Percentiles rank a stretch among this genome's conserved stretches.
phyloP scores from a whole-genome alignment of 2,329 filamentous ascomycete species.

The Uncinocarpus reesii region DNA sequence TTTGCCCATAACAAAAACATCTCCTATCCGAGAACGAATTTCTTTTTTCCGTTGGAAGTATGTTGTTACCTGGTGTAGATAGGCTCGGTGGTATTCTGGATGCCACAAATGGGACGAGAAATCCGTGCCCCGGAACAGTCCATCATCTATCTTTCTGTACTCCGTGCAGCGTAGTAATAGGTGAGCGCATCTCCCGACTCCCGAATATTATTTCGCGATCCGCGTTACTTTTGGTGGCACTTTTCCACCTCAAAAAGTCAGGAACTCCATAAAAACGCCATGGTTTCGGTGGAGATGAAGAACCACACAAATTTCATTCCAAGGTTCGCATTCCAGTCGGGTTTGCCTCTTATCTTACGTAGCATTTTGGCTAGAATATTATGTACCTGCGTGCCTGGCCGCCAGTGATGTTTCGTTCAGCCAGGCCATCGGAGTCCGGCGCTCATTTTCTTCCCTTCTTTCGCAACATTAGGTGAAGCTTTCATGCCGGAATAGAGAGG shows the following conservation, averaged over 20 bases:
- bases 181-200: too few species aligned
- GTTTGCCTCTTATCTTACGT: neutral
- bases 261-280: neutral
- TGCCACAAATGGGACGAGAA: neutral
- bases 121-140: neutral
- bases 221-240: too few species aligned
- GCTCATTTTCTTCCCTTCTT: neutral
- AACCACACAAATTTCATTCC: neutral
- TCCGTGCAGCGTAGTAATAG: neutral
- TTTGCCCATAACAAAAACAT: too few species aligned
- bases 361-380: neutral
- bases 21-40: neutral
- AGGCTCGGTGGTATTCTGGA: neutral
- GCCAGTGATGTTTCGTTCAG: neutral
- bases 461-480: neutral
- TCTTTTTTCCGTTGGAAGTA: neutral
- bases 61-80: slow-evolving; percentile 1
- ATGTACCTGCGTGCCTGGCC: neutral
- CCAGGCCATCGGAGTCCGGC: neutral
- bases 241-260: neutral
- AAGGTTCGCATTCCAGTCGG: neutral
- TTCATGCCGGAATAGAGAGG: neutral
- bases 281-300: neutral
- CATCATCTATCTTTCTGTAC: neutral
- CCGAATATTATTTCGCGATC: too few species aligned